A percentile compares a stretch with the other conserved stretches of the same genome.
Conservation (phyloP, 192 early-diverging fungal species). For the Powellomyces hirtus region DNA sequence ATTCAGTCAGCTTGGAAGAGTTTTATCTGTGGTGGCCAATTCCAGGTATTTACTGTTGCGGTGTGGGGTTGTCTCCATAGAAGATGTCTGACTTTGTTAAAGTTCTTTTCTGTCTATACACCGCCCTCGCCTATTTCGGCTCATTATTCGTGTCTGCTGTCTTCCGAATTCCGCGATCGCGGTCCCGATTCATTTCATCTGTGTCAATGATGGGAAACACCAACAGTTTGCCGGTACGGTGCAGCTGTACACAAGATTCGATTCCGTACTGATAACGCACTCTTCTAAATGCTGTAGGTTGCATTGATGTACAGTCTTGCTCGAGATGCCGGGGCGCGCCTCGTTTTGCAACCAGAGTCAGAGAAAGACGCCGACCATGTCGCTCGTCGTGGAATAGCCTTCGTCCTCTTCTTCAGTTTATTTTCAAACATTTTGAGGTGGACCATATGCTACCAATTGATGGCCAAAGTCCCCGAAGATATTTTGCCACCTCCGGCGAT, state of each 20-base stretch:
- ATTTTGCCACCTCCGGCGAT: not conserved
- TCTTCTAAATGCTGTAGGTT: no score
- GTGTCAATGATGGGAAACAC: constrained; percentile 23
- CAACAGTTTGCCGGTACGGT: constrained; percentile 24
- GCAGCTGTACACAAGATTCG: not conserved
- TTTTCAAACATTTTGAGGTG: constrained; percentile 77
- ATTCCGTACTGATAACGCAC: no score
- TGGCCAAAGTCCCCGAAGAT: not conserved
- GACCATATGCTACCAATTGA: constrained; percentile 62
- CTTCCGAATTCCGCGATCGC: constrained; percentile 5
- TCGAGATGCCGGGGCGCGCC: constrained; percentile 17
- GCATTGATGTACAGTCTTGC: constrained; percentile 17
- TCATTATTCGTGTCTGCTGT: not conserved
- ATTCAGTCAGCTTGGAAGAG: constrained; percentile 12
- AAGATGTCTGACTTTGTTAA: not conserved
- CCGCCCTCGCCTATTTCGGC: not conserved
- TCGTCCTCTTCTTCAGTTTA: constrained; percentile 75
- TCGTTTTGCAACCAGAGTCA: constrained; percentile 9
- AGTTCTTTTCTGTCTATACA: constrained; percentile 7
- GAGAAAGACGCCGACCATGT: constrained; percentile 7
- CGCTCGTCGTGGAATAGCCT: constrained; percentile 41
- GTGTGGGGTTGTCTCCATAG: not conserved
- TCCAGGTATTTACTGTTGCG: not conserved
- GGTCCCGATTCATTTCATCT: constrained; percentile 16
- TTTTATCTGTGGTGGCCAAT: constrained; percentile 27